Evolutionary conservation across 495 filamentous ascomycete genomes (phyloP).

Genomic region (Cenococcum geophilum): DNA sequence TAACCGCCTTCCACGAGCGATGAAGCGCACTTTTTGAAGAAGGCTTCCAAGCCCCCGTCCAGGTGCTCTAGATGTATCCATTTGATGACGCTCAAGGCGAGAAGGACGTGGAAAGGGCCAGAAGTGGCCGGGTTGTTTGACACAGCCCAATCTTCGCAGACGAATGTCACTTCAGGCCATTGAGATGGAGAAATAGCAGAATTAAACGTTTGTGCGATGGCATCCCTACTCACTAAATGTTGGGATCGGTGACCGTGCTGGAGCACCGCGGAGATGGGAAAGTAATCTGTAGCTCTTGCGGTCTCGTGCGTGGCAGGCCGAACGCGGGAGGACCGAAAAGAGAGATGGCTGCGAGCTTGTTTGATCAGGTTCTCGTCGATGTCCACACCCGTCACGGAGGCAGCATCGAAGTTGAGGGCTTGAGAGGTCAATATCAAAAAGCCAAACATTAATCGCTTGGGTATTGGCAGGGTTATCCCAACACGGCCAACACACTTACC

Average conservation of each 20-base stretch:
- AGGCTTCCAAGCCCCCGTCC: conserved; percentile 33
- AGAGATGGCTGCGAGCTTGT: conserved; percentile 35
- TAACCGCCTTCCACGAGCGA: conserved; percentile 33
- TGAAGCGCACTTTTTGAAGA: conserved; percentile 33
- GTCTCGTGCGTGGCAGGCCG: conserved; percentile 14
- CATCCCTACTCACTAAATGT: not conserved
- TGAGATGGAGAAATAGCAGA: conserved; percentile 18
- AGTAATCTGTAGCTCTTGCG: conserved; percentile 32
- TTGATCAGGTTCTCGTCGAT: conserved; percentile 35
- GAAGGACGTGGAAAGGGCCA: conserved; percentile 35
- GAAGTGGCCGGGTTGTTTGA: conserved; percentile 21
- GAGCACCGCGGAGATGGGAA: conserved; percentile 39
- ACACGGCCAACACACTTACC: conserved; percentile 26
- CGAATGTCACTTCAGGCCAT: conserved; percentile 31
- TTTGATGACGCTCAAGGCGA: conserved; percentile 41
- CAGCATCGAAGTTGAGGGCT: conserved; percentile 37
- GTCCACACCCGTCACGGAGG: conserved; percentile 38
- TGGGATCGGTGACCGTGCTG: conserved; percentile 33
- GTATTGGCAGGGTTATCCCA: conserved; percentile 17
- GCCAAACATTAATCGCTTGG: conserved; percentile 28
- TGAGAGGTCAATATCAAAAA: conserved; percentile 28
- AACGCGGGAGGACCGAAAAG: conserved; percentile 34
- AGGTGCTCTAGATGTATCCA: conserved; percentile 40
- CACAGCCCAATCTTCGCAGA: conserved; percentile 32
- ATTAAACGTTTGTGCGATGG: conserved; percentile 2